Evolutionary conservation across 1,139 yeast genomes (phyloP).

Genomic region (Hansenula lynferdii): DNA sequence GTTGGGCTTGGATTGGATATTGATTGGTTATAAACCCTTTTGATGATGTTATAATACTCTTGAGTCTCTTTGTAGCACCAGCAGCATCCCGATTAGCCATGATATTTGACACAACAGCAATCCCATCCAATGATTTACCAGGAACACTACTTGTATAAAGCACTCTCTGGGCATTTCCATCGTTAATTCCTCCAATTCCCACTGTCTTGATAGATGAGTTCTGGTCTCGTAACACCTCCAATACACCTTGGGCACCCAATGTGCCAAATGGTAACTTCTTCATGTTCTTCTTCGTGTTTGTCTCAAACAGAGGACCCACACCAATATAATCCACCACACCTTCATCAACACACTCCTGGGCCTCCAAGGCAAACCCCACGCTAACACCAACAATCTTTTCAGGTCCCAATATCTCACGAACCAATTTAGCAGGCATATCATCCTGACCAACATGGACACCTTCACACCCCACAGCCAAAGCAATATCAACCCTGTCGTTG

Average conservation of each 20-base stretch:
- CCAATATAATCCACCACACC: conserved; percentile 78
- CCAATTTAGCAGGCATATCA: conserved; percentile 69
- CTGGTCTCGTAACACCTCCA: conserved; percentile 42
- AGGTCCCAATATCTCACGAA: conserved; percentile 62
- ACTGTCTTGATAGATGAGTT: conserved; percentile 47
- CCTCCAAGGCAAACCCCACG: conserved; percentile 57
- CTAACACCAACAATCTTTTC: conserved; percentile 79
- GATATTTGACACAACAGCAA: conserved; percentile 83
- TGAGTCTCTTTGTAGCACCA: conserved; percentile 39
- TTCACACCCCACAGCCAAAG: conserved; percentile 84
- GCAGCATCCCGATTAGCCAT: conserved; percentile 66
- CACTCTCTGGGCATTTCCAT: conserved; percentile 54
- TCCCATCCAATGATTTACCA: conserved; percentile 60
- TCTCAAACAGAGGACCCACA: conserved; percentile 76
- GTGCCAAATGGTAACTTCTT: conserved; percentile 57
- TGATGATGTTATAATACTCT: conserved; percentile 14
- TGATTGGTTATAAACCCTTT: too few species aligned
- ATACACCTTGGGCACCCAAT: conserved; percentile 54
- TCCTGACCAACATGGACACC: conserved; percentile 95
- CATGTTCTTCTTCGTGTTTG: conserved; percentile 65
- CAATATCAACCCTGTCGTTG: conserved; percentile 87
- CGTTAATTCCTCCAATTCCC: conserved; percentile 85
- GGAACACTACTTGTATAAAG: conserved; percentile 44
- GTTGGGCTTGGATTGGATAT: conserved; percentile 2
- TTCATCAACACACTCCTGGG: conserved; percentile 47